Evolutionary conservation across 208 protist species (phyloP).

Genomic region (Acanthamoeba lugdunensis): DNA sequence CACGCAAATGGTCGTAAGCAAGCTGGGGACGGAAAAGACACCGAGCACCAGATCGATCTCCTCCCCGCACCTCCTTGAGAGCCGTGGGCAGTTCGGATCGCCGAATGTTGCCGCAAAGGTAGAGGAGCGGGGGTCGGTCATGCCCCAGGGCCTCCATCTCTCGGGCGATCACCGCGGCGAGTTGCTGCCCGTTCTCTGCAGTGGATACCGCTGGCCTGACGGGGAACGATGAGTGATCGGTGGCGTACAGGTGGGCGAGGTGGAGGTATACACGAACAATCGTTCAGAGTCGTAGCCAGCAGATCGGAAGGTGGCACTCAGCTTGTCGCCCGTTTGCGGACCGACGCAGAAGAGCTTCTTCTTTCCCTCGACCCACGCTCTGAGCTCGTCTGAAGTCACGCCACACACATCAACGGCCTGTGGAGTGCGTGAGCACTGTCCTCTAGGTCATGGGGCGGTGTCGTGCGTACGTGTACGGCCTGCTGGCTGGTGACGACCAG

Average conservation of each 20-base stretch:
- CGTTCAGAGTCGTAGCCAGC: not conserved
- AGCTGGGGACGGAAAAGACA: not conserved
- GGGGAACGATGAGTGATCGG: not conserved
- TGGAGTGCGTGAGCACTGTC: no score
- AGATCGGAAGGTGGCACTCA: not conserved
- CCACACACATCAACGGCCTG: slow-evolving; percentile 13
- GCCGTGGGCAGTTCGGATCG: not conserved
- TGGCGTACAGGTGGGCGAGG: not conserved
- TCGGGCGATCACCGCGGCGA: not conserved
- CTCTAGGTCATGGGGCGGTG: no score
- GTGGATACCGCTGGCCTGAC: not conserved
- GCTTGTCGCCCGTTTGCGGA: slow-evolving; percentile 17
- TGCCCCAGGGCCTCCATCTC: not conserved
- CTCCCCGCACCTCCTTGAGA: not conserved
- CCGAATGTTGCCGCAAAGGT: slow-evolving; percentile 39
- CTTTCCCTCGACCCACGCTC: not conserved
- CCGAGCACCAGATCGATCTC: no score
- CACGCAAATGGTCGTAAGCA: not conserved
- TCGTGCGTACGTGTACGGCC: slow-evolving; percentile 9
- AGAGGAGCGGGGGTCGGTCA: not conserved
- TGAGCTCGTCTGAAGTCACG: not conserved
- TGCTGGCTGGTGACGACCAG: slow-evolving; percentile 55
- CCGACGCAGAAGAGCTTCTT: slow-evolving; percentile 48
- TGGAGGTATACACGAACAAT: not conserved
- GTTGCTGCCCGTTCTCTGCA: slow-evolving; percentile 15